A percentile compares a stretch with the other conserved stretches of the same genome.
phyloP scores from a whole-genome alignment of 2,329 filamentous ascomycete genomes.

The Rasamsonia emersonii region DNA sequence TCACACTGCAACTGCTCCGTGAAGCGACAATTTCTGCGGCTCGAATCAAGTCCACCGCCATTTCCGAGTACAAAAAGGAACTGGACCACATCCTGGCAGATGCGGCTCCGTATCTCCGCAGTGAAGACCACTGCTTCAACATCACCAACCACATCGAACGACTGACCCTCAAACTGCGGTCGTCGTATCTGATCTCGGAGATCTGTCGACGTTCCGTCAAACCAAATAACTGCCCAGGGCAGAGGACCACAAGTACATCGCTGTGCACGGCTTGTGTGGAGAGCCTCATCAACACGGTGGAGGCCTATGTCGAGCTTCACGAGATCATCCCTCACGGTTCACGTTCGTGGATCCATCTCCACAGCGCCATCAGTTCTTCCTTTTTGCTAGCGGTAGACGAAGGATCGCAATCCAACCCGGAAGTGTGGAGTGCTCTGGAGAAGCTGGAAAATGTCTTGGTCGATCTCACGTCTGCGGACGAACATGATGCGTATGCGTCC shows the following conservation, averaged over 20 bases:
- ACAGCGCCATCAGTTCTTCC: conserved; percentile 39
- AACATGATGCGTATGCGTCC: conserved; percentile 12
- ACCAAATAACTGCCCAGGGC: conserved; percentile 33
- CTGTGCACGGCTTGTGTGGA: conserved; percentile 48
- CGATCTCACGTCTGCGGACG: conserved; percentile 30
- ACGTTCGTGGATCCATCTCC: conserved; percentile 39
- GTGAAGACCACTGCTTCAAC: conserved; percentile 35
- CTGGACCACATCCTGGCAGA: conserved; percentile 50
- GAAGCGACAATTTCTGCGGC: conserved; percentile 46
- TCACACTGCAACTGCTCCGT: conserved; percentile 50
- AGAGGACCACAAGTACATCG: conserved; percentile 25
- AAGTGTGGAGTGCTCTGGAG: conserved; percentile 31
- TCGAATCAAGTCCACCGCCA: conserved; percentile 44
- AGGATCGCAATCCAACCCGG: conserved; percentile 33
- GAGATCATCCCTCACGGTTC: conserved; percentile 33
- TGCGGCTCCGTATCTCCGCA: conserved; percentile 48
- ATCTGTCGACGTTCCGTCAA: conserved; percentile 54
- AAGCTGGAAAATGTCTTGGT: conserved; percentile 36
- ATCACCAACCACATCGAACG: conserved; percentile 49
- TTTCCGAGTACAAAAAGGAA: conserved; percentile 48
- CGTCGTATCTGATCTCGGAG: conserved; percentile 54
- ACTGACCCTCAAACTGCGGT: conserved; percentile 52
- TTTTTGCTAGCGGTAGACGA: conserved; percentile 39
- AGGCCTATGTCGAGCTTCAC: conserved; percentile 52
- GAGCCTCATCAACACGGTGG: conserved; percentile 47